Base-by-base conservation (phyloP, 305 asterid genomes). In the Solanum chacoense region DNA sequence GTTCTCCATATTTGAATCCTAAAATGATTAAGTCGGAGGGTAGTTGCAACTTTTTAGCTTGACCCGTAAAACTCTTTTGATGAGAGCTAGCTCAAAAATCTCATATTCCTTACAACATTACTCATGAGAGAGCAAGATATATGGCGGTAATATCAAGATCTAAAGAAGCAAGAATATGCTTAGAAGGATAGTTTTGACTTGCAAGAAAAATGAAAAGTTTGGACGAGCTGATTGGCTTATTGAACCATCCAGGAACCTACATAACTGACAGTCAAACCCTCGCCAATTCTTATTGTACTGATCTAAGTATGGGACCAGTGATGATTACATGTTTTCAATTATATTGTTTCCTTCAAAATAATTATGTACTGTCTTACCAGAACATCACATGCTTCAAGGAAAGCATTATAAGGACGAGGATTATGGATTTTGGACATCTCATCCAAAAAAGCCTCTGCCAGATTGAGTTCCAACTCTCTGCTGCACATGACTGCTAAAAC, bases 311-410 rank as follows among this genome's bases (percentile, higher is more conserved):
- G 87, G 74, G 87, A 31, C 42, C 28, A 81, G 85, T 45, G 38
- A 83, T 83, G 74, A 83, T 83, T 11, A 29, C 26, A 34, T 50
- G 45, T 37, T 83, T 83, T 50, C 42, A 83, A 83, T 11, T 83
- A 83, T 50, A 83, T 31, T 20, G 73, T 83, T 50, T 5, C 5
- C n/a, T 83, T 22, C 10, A 3, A 83, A 83, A 50, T 8, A 50
- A 20, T 3, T 45, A 83, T 87, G 71, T 85, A 85, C 85, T 12
- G 75, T 72, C 89, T 75, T 80, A 97, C 99, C 94, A 94, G 90
- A 42, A 87, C 86, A 90, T 94, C 94, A 91, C 99, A 97, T 93
- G 98, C 99, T 94, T 93, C 91, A 77, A 97, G 94, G 87, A 93
- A 91, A 90, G 94, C 93, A 92, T 97, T 95, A 94, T 88, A 94